A percentile compares a stretch with the other conserved stretches of the same genome.
These are phyloP conservation scores for Chlorociboria aeruginascens DNA, from an alignment of 495 filamentous ascomycete species.

Conservation along the genomic window DNA sequence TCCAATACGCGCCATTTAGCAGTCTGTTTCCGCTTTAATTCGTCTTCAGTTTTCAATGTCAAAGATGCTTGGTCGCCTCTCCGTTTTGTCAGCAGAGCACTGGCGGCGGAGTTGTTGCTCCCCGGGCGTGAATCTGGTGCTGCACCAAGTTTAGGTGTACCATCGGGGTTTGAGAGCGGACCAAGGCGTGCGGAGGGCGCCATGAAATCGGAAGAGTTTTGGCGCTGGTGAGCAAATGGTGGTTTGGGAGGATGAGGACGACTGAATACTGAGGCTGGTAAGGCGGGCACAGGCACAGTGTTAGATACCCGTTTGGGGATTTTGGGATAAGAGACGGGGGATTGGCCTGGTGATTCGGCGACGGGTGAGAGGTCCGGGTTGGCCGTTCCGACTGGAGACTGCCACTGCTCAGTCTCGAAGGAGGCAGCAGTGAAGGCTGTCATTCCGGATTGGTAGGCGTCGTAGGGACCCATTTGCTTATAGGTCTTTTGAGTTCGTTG, in stretches of 20 bases:
- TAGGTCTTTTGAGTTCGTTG: constrained; percentile 3
- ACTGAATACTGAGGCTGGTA: neutral
- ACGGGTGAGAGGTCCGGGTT: constrained; percentile 30
- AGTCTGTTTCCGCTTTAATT: constrained; percentile 4
- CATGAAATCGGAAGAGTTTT: neutral
- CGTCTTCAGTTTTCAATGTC: constrained; percentile 18
- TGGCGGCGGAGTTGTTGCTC: constrained; percentile 8
- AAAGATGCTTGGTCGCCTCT: constrained; percentile 33
- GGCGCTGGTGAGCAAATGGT: neutral
- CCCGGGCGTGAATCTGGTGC: neutral
- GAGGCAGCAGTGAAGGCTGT: constrained; percentile 1
- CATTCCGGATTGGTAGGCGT: neutral
- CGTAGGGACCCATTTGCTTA: constrained; percentile 12
- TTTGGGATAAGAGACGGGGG: constrained; percentile 32
- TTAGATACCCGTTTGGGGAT: constrained; percentile 9
- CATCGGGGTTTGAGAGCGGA: no score
- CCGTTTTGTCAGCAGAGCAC: constrained; percentile 35
- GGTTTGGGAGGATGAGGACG: neutral
- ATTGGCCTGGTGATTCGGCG: constrained; percentile 30
- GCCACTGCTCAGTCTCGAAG: constrained; percentile 7
- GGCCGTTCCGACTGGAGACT: no score
- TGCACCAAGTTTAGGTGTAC: no score
- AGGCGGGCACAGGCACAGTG: no score
- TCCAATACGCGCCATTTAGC: constrained; percentile 14
- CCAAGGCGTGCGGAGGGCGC: neutral